Evolutionary conservation across 2,329 filamentous ascomycete species (phyloP), one percentile per base, ranked within the genome.

Genomic region (Phialemonium atrogriseum): DNA sequence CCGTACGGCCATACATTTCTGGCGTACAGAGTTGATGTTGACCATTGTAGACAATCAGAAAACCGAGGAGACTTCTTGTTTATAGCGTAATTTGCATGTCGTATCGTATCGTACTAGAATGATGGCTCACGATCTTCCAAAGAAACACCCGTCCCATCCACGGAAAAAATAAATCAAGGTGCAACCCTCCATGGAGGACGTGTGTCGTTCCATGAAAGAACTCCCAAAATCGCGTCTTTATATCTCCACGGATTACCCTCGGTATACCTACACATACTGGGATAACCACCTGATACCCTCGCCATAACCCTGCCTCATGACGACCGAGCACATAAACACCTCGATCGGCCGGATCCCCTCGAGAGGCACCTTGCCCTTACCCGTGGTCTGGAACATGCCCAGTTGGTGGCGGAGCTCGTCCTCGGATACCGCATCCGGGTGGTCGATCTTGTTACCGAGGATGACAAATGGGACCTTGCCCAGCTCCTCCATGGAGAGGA

Each of bases 371-470:
- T 93, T 94, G 62, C 87, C 87, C 75, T 95, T 94, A 51, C 88
- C 88, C 39, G 86, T 94, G 34, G 88, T 94, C 65, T 96, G 89
- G 66, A 93, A 96, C 52, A 98, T 65, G 41, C 91, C 91, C 37
- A 98, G 71, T 59, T 88, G 83, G 57, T 89, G 81, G 60, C 91
- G 77, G 54, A 96, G 74, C 67, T 95, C 86, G 51, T 96, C 89
- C 72, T 98, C 91, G 44, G 83, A 89, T 33, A 96, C 80, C 41
- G 91, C 91, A 48, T 93, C 84, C 33, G 88, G 88, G 68, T 96
- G 88, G 61, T 98, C 91, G 60, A 98, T 98, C 78, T 98, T 98
- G 78, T 98, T 98, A 49, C 91, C 91, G 42, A 98, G 77, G 48
- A 98, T 78, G 40, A 96, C 77, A 60, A 96, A 96, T 33, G 91